Evolutionary conservation across 2,329 filamentous ascomycete species (phyloP), one percentile per base, ranked within the genome.

Genomic region (Sporothrix globosa): DNA sequence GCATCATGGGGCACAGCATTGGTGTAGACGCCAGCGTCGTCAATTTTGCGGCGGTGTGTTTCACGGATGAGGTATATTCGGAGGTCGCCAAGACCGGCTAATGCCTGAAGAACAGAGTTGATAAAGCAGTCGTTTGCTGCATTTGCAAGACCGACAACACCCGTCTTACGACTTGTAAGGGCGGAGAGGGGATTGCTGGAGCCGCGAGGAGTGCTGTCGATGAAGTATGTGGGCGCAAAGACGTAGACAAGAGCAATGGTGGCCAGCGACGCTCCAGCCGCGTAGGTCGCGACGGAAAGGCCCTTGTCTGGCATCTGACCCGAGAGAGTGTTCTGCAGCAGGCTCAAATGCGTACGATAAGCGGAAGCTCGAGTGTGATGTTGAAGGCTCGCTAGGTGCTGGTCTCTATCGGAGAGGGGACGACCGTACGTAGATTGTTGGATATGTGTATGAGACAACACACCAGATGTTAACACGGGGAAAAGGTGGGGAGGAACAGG

Each of bases 51-150:
- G 72, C 93, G 88, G 80, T 97, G 93, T 46, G 92, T 91, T 82
- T 98, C 95, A 75, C 93, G 88, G 77, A 98, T 97, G 73, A 99
- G 84, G 81, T 97, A 99, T 75, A 96, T 81, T 73, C 96, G 90
- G 77, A 99, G 83, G 78, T 98, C 93, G 66, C 91, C 92, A 44
- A 98, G 84, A 2, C 96, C 96, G 17, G 96, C 95, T 56, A 99
- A 86, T 9, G 93, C 93, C 82, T 99, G 96, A 48, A 99, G 87
- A 24, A 97, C 91, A 30, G 93, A 97, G 81, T 99, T 99, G 83
- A 98, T 97, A 81, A 95, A 96, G 83, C 92, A 96, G 80, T 96
- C 96, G 81, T 99, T 99, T 75, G 95, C 96, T 10, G 92, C 90
- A 80, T 99, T 99, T 68, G 86, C 85, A 70, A 98, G 85, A 52